Evolutionary conservation across 306 rosid species (phyloP).

Genomic region (Rosa persica): DNA sequence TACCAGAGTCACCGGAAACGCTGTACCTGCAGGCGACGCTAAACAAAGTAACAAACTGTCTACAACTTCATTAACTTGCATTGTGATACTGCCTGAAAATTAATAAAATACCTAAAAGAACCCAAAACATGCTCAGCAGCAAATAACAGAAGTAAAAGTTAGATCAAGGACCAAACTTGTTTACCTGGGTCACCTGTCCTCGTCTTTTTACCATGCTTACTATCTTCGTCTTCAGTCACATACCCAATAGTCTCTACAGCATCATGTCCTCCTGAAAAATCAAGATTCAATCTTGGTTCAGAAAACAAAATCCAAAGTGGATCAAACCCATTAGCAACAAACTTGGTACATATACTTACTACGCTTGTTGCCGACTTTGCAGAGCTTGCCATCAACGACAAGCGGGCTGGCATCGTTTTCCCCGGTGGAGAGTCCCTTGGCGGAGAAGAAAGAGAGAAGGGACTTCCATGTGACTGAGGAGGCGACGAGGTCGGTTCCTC

Average conservation of each 20-base stretch:
- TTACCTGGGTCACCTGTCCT: conserved; percentile 49
- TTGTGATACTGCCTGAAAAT: not conserved
- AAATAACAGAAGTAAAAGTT: not conserved
- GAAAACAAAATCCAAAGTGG: conserved; percentile 5
- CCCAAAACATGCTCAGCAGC: not conserved
- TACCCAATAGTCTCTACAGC: conserved; percentile 27
- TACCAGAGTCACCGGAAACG: too few relatives aligned
- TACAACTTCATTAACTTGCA: not conserved
- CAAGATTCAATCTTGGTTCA: not conserved
- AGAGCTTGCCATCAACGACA: conserved; percentile 59
- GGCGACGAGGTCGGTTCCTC: conserved; percentile 61
- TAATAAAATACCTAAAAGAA: not conserved
- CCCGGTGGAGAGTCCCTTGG: conserved; percentile 61
- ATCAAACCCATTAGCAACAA: not conserved
- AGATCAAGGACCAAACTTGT: not conserved
- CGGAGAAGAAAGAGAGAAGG: conserved; percentile 69
- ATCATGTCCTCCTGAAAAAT: conserved; percentile 51
- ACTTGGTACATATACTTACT: conserved; percentile 35
- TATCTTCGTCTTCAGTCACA: conserved; percentile 29
- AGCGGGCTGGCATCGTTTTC: conserved; percentile 34
- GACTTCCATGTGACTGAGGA: conserved; percentile 76
- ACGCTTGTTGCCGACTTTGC: conserved; percentile 57
- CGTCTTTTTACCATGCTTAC: conserved; percentile 47
- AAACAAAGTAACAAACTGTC: too few relatives aligned
- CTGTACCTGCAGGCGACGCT: too few relatives aligned